Evolutionary conservation across 1,139 yeast genomes (phyloP).

Genomic region (Magnusiomyces magnusii): DNA sequence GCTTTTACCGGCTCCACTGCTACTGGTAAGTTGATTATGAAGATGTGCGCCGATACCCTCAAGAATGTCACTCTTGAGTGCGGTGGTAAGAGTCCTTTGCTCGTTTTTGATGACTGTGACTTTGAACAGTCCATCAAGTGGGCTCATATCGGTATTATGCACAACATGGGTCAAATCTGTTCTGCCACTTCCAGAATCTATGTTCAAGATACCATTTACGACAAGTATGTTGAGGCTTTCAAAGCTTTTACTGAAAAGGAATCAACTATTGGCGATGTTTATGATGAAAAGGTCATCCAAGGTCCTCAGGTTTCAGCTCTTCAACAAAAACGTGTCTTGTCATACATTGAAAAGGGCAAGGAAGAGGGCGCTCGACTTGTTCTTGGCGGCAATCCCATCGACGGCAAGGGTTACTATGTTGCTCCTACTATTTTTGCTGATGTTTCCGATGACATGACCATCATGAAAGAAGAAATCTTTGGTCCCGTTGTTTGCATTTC

Average conservation of each 20-base stretch:
- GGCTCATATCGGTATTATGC: slow-evolving; percentile 55
- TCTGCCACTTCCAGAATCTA: slow-evolving; percentile 80
- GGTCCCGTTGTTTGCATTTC: slow-evolving; percentile 81
- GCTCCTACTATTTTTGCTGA: slow-evolving; percentile 64
- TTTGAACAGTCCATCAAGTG: slow-evolving; percentile 53
- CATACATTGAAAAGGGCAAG: slow-evolving; percentile 61
- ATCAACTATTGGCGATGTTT: slow-evolving; percentile 39
- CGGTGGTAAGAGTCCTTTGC: slow-evolving; percentile 81
- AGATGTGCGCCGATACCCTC: slow-evolving; percentile 56
- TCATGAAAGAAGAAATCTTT: slow-evolving; percentile 66
- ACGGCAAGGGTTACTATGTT: slow-evolving; percentile 59
- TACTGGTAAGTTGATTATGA: slow-evolving; percentile 65
- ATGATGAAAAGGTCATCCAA: slow-evolving; percentile 46
- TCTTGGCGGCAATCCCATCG: slow-evolving; percentile 48
- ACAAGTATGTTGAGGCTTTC: slow-evolving; percentile 51
- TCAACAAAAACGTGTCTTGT: slow-evolving; percentile 61
- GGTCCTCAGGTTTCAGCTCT: slow-evolving; percentile 74
- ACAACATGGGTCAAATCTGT: slow-evolving; percentile 83
- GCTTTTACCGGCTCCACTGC: slow-evolving; percentile 82
- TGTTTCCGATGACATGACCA: slow-evolving; percentile 53
- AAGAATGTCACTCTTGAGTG: slow-evolving; percentile 78
- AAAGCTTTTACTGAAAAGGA: slow-evolving; percentile 45
- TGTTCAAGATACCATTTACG: slow-evolving; percentile 69
- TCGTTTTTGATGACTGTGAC: slow-evolving; percentile 68
- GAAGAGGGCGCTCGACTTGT: slow-evolving; percentile 62